Conservation (phyloP, 176 grass and related monocot species). For the Thalia dealbata region DNA sequence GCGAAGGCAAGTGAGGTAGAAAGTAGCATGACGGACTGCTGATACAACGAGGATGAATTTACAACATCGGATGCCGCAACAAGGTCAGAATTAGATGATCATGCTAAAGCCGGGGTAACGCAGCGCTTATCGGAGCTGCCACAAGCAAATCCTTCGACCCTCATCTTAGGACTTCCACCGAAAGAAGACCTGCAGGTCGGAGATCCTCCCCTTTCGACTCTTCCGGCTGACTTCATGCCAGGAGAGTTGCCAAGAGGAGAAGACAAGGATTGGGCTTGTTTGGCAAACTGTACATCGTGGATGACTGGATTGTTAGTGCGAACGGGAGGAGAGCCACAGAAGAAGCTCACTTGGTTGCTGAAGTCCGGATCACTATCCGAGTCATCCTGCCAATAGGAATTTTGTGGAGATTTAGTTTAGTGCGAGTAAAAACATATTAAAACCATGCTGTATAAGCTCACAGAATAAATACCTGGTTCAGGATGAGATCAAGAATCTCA, state of each 20-base stretch:
- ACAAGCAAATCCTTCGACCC: slow-evolving; percentile 79
- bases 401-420: neutral
- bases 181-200: slow-evolving; percentile 50
- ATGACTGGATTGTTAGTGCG: slow-evolving; percentile 79
- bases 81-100: slow-evolving; percentile 37
- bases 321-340: slow-evolving; percentile 76
- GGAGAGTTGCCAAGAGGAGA: slow-evolving; percentile 52
- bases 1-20: neutral
- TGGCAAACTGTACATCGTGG: slow-evolving; percentile 58
- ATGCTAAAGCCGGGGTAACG: slow-evolving; percentile 52
- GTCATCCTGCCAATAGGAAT: slow-evolving; percentile 41
- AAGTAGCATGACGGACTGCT: neutral
- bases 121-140: slow-evolving; percentile 47
- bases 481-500: slow-evolving; percentile 66
- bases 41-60: slow-evolving; percentile 2
- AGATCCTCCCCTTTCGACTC: slow-evolving; percentile 41
- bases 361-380: slow-evolving; percentile 44
- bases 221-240: slow-evolving; percentile 33
- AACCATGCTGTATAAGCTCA: neutral
- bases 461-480: slow-evolving; percentile 43
- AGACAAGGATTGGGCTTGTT: slow-evolving; percentile 38
- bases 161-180: slow-evolving; percentile 57
- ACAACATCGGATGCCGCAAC: neutral
- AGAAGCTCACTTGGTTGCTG: slow-evolving; percentile 41
- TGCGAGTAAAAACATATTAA: neutral